Evolutionary conservation across 352 stramenopile genomes (phyloP).

Genomic region (Globisporangium alternatum): DNA sequence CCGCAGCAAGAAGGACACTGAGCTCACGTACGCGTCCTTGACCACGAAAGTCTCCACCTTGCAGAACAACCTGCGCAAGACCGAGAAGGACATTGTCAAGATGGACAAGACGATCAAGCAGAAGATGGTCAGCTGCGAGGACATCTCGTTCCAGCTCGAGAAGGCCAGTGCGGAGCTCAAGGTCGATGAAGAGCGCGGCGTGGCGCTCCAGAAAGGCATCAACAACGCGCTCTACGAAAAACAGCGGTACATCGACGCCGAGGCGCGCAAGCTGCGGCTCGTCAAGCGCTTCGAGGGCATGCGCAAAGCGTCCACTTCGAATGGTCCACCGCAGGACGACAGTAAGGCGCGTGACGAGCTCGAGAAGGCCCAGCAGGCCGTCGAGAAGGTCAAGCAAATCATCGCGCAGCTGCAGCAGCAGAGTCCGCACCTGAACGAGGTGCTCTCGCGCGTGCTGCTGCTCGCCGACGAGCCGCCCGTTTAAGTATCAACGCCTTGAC

Average conservation of each 20-base stretch:
- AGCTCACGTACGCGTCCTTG: constrained; percentile 81
- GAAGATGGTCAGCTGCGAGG: constrained; percentile 55
- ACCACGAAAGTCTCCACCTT: constrained; percentile 84
- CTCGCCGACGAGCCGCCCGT: constrained; percentile 69
- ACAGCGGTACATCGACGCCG: constrained; percentile 80
- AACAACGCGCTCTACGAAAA: constrained; percentile 91
- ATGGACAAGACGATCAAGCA: constrained; percentile 70
- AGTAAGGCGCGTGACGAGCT: constrained; percentile 51
- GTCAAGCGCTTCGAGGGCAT: constrained; percentile 65
- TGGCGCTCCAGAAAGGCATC: constrained; percentile 74
- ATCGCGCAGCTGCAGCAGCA: constrained; percentile 58
- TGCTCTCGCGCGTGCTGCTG: constrained; percentile 75
- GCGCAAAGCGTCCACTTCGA: constrained; percentile 27
- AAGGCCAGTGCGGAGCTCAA: constrained; percentile 80
- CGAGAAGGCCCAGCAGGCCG: constrained; percentile 38
- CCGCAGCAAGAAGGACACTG: constrained; percentile 72
- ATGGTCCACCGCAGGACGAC: constrained; percentile 34
- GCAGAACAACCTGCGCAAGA: constrained; percentile 69
- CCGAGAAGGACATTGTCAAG: constrained; percentile 52
- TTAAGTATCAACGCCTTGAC: not conserved
- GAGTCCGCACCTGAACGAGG: constrained; percentile 77
- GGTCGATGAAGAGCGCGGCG: constrained; percentile 60
- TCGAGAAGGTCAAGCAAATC: constrained; percentile 59
- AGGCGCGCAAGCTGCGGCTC: constrained; percentile 67
- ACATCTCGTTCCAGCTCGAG: constrained; percentile 74